Base-by-base conservation (phyloP, 2,329 filamentous ascomycete species). In the Trichoderma lentiforme region DNA sequence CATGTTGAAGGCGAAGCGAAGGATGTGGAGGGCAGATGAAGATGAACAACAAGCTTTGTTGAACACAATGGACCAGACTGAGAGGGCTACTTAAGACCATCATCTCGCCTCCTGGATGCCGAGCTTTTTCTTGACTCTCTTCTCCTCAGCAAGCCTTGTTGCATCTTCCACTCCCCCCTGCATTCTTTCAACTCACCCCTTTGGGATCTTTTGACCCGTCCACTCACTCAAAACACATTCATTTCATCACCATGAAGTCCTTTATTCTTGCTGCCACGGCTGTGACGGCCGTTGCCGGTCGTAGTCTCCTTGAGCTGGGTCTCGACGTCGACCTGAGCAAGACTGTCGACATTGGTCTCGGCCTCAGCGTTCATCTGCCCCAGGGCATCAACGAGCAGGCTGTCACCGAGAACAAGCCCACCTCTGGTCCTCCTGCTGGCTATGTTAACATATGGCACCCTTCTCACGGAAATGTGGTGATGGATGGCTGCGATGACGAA, bases 401-500 rank as follows among this genome's bases (percentile, higher is more conserved):
- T 21, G 75, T 70, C 9, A 58, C 74, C 12, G 74, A 56, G 51
- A 60, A 60, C 61, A 76, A 76, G 74, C 79, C 79, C 60, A 36
- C 39, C 2, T 14, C 34, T n/a, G 71, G 62, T 3, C 80, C 81
- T 11, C 73, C 77, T 14, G 32, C 73, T 1, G 79, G 73, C 73
- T 77, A 75, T 75, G 75, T 70, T 74, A 74, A 79, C 74, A 71
- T 79, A 74, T 83, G 79, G 79, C 82, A 83, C 76, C 81, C 82
- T 63, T 72, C 80, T 14, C 82, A 83, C 77, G 73, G 76, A 32
- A 76, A 76, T 43, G 75, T 82, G 70, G 73, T 75, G 74, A 83
- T 83, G 32, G 81, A 83, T 68, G 77, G 75, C 72, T 83, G 81
- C 72, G 79, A 82, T 71, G 73, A 77, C 72, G 73, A 78, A 60